These are phyloP conservation scores for Talaromyces sp. DNA, from an alignment of 2,329 filamentous ascomycete species.

Conservation along the genomic window DNA sequence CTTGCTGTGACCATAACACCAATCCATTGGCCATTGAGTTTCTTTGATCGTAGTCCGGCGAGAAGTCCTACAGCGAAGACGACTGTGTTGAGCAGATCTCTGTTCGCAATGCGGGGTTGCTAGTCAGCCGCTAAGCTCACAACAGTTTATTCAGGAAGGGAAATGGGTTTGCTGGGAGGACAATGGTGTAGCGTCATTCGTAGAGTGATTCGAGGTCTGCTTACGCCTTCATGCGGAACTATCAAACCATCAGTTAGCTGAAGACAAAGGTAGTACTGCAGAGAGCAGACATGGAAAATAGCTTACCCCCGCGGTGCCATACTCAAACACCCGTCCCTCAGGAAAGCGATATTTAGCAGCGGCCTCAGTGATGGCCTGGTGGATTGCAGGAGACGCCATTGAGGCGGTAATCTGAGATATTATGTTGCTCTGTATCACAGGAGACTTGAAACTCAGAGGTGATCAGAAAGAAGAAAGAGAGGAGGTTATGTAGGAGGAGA, in stretches of 20 bases:
- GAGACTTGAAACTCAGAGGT: background rate
- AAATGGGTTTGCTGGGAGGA: slow-evolving; percentile 24
- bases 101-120: slow-evolving; percentile 38
- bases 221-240: slow-evolving; percentile 72
- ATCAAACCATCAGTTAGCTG: slow-evolving; percentile 23
- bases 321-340: slow-evolving; percentile 53
- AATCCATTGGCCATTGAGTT: slow-evolving; percentile 84
- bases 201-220: slow-evolving; percentile 29
- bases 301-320: slow-evolving; percentile 62
- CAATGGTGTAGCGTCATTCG: slow-evolving; percentile 3
- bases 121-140: slow-evolving; percentile 13
- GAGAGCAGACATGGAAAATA: background rate
- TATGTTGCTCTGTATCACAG: background rate
- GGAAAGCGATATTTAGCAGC: slow-evolving; percentile 52
- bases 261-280: background rate
- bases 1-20: slow-evolving; percentile 96
- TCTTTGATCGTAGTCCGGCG: slow-evolving; percentile 82
- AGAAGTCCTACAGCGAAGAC: slow-evolving; percentile 90
- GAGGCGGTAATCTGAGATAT: slow-evolving; percentile 26
- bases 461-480: background rate
- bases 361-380: slow-evolving; percentile 48
- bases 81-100: slow-evolving; percentile 83
- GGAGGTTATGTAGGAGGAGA: background rate
- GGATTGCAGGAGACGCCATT: slow-evolving; percentile 45
- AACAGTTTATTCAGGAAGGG: slow-evolving; percentile 22